Base-by-base conservation (phyloP, 371 early-diverging fungal genomes). In the Rhizomucor pusillus region DNA sequence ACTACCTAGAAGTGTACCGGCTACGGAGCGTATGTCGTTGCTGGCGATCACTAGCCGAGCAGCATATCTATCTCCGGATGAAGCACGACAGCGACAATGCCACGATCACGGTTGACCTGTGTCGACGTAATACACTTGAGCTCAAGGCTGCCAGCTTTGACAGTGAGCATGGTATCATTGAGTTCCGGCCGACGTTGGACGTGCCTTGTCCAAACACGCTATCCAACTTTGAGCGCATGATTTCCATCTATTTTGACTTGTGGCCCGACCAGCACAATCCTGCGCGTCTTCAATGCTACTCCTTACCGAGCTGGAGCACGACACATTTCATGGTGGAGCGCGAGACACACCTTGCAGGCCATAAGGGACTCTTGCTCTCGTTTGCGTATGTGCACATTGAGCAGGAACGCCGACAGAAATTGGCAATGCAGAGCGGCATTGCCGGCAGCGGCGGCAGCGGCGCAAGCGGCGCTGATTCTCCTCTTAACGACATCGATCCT, bases 351-450 rank as follows among this genome's bases (percentile, higher is more conserved):
- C 19, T 43, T 52, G 25, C 43, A 24, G 52, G 43, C 16, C 40
- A 52, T 5, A 40, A 16, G 22, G 52, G 52, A 5, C 11, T 52
- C 18, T 29, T 52, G 7, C 5, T 52, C 43, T 52, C 43, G 16
- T 52, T 52, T 20, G 40, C 52, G 18, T 52, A 52, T 34, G 33
- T 52, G 2, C 52, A 52, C 12, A 36, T 23, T 13, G 24, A 24
- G 16, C 23, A 52, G 10, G 29, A 39, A n/a, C 33, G 25, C 1
- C 43, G 43, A 18, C 52, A 52, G 29, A 41, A 43, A 16, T 43
- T 24, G 6, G 52, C 40, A 43, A 24, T 52, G 19, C 43, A 52
- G 19, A 41, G 44, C 6, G 20, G 7, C 4, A 43, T 34, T 33
- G 29, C 5, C 7, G 29, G 7, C n/a, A n/a, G n/a, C n/a, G n/a